Base-by-base conservation (phyloP, 208 protist species). In the Zelonia costaricensis region DNA sequence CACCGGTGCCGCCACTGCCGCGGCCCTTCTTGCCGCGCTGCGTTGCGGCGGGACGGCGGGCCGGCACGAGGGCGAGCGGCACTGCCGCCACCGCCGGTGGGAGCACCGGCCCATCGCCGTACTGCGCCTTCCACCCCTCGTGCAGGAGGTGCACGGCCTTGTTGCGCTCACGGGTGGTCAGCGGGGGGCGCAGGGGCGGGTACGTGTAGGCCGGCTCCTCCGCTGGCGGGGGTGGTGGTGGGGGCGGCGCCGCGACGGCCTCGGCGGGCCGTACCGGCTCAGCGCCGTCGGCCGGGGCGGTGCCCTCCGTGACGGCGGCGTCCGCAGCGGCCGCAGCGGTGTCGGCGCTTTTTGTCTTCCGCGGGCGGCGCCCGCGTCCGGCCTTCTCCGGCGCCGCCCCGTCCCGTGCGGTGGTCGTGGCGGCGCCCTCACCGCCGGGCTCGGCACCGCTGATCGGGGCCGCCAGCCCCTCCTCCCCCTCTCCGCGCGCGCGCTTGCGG, bases 121-220 rank as follows among this genome's bases (percentile, higher is more conserved):
- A 65, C 57, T 64, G 60, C 35, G 39, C 75, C 53, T 73, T 68
- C 66, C 82, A 76, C 25, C 45, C 55, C 38, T 77, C 52, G 30
- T 82, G 76, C 43, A 88, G 27, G 8, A 74, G 47, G 39, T 66
- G 59, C 23, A 70, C 31, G 8, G 86, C 86, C 27, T 66, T 72
- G 52, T 77, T 36, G 35, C 79, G 78, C 51, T 88, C 80, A 4
- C 58, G 47, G 1, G 56, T n/a, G 5, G 62, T 53, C 30, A 93
- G 72, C 28, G 81, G 75, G 10, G 86, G 81, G n/a, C 84, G 78
- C 43, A 84, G 77, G 9, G 70, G 66, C 3, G 81, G 76, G 67
- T 87, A 87, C 1, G 62, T 48, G 69, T 76, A 78, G 48, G 42
- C 57, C 20, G 39, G 31, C 36, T 68, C 62, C 49, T 76, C 49